Evolutionary conservation across 1,139 yeast species (phyloP).

Genomic region (Taiozyma onychis): DNA sequence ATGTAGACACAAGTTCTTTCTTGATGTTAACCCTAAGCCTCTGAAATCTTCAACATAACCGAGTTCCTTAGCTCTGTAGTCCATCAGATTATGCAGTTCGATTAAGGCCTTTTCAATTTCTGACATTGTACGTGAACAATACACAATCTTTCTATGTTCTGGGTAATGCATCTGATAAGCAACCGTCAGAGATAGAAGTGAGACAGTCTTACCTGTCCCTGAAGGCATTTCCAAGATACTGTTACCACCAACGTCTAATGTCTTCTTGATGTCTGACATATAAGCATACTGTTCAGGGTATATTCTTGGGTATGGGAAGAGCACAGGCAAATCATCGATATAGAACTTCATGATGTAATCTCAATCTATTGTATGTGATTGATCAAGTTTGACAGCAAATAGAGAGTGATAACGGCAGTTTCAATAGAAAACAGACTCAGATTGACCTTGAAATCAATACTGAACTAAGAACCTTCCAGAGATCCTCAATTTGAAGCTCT

Average conservation of each 20-base stretch:
- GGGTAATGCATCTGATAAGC: conserved; percentile 96
- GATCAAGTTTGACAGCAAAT: not conserved
- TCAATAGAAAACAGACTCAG: not conserved
- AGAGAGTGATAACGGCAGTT: not conserved
- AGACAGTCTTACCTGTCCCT: conserved; percentile 98
- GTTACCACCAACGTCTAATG: conserved; percentile 96
- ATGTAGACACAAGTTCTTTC: conserved; percentile 90
- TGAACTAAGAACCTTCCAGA: not conserved
- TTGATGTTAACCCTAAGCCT: conserved; percentile 88
- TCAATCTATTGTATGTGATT: not conserved
- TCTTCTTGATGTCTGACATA: conserved; percentile 91
- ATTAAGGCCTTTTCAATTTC: conserved; percentile 96
- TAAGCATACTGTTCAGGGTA: conserved; percentile 98
- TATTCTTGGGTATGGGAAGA: conserved; percentile 95
- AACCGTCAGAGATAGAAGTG: conserved; percentile 81
- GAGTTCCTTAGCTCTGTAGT: conserved; percentile 70
- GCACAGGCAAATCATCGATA: conserved; percentile 91
- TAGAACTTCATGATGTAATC: conserved; percentile 39
- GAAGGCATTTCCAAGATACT: conserved; percentile 99
- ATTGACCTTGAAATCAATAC: not conserved
- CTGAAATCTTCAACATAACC: conserved; percentile 85
- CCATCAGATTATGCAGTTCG: conserved; percentile 89
- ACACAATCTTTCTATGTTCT: conserved; percentile 88
- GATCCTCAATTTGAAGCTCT: not conserved
- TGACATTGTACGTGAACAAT: conserved; percentile 99